Evolutionary conservation across 2,329 filamentous ascomycete species (phyloP), one percentile per base, ranked within the genome.

Genomic region (Neoarthrinium moseri): DNA sequence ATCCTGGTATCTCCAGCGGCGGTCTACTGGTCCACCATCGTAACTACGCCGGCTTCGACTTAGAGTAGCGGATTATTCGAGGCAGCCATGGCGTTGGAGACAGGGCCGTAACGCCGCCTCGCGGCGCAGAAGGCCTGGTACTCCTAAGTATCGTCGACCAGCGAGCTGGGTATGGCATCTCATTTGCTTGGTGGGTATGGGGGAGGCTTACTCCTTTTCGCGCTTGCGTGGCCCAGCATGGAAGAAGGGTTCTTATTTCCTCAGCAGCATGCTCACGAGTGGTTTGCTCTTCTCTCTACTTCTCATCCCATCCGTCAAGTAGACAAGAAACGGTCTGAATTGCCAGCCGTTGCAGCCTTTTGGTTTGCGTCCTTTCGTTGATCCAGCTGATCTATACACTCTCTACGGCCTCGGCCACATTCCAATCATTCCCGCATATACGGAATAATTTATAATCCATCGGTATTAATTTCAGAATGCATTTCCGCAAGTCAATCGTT

Each of bases 331-430:
- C 54, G 55, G 54, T 44, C 46, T 51, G 26, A 32, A 27, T 27
- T 48, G 50, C 56, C 47, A 56, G 56, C 52, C 51, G 56, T 57
- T 47, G 57, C 54, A 53, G 38, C 55, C 54, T 44, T 41, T 57
- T 53, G 39, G 57, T 59, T 56, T 56, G 57, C 57, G 57, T 59
- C 56, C 57, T 52, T 53, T 59, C 56, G 33, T 59, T 59, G 51
- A 55, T 49, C 50, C 20, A 46, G 18, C 35, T 47, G 47, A 51
- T 50, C 36, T 48, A 45, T 37, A 57, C 56, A 43, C 55, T 59
- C 54, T 42, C 56, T 58, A 50, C 36, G 56, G 53, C 48, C 30
- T 57, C 23, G 51, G 50, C 55, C 53, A 55, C 30, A 29, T 53
- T 49, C 54, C 55, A 30, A 50, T 56, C 56, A 40, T 49, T 56